phyloP scores from a whole-genome alignment of 169 alveolate species.

The Cryptosporidium meleagridis region DNA sequence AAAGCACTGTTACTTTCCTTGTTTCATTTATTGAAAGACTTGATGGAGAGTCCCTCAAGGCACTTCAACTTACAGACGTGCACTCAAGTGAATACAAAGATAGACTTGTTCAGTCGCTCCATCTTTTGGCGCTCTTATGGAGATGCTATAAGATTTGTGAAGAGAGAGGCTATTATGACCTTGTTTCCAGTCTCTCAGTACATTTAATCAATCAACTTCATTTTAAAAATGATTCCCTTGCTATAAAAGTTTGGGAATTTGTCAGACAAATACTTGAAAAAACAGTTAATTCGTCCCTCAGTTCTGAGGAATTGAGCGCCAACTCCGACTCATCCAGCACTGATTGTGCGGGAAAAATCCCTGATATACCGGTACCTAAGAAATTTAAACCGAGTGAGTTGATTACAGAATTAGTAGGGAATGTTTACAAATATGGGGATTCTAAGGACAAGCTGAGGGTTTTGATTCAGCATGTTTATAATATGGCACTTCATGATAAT shows the following conservation, averaged over 20 bases:
- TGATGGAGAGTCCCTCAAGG: constrained; percentile 87
- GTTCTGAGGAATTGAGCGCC: constrained; percentile 9
- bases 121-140: constrained; percentile 79
- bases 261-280: constrained; percentile 42
- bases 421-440: constrained; percentile 85
- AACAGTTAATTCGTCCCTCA: constrained; percentile 47
- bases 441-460: constrained; percentile 86
- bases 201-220: constrained; percentile 44
- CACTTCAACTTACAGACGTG: constrained; percentile 87
- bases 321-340: background rate
- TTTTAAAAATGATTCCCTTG: constrained; percentile 56
- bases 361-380: constrained; percentile 47
- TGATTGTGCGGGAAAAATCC: background rate
- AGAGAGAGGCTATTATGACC: constrained; percentile 28
- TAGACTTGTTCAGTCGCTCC: constrained; percentile 83
- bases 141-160: constrained; percentile 49
- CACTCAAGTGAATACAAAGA: constrained; percentile 86
- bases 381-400: constrained; percentile 67
- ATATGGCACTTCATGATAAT: constrained; percentile 89
- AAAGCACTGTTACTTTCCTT: constrained; percentile 80
- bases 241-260: constrained; percentile 65
- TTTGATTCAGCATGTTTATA: constrained; percentile 87
- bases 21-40: constrained; percentile 85
- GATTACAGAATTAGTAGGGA: constrained; percentile 80
- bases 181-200: constrained; percentile 50